Conservation (phyloP, 1,139 yeast genomes). For the Yamadazyma spencermartinsiae region DNA sequence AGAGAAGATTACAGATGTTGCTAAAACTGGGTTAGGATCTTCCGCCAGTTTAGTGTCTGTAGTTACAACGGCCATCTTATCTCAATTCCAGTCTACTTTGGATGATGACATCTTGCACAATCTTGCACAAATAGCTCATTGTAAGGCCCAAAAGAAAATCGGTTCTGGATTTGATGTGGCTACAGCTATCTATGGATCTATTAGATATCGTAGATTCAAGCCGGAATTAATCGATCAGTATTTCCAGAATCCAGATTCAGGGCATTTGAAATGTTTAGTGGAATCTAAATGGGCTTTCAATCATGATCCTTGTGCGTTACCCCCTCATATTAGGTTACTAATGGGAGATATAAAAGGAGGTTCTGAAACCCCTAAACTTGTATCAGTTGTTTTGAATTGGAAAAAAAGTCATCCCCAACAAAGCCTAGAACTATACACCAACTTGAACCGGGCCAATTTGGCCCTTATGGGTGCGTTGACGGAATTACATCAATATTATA, state of each 20-base stretch:
- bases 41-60: conserved; percentile 93
- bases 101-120: conserved; percentile 59
- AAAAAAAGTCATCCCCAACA: conserved; percentile 50
- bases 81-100: conserved; percentile 31
- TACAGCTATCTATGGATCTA: conserved; percentile 90
- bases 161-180: conserved; percentile 98
- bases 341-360: conserved; percentile 97
- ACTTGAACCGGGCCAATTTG: conserved; percentile 60
- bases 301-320: conserved; percentile 58
- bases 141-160: conserved; percentile 89
- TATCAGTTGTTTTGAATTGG: conserved; percentile 76
- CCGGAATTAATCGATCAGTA: conserved; percentile 52
- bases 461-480: conserved; percentile 51
- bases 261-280: conserved; percentile 36
- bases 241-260: conserved; percentile 20
- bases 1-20: conserved; percentile 63
- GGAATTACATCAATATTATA: conserved; percentile 34
- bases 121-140: conserved; percentile 85
- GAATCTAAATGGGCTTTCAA: conserved; percentile 61
- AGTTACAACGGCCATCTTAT: conserved; percentile 66
- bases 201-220: conserved; percentile 71
- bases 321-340: conserved; percentile 62
- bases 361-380: conserved; percentile 90
- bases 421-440: conserved; percentile 52
- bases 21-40: conserved; percentile 94